Conservation (phyloP, 106 monocot species). For the Hemerocallis citrina region DNA sequence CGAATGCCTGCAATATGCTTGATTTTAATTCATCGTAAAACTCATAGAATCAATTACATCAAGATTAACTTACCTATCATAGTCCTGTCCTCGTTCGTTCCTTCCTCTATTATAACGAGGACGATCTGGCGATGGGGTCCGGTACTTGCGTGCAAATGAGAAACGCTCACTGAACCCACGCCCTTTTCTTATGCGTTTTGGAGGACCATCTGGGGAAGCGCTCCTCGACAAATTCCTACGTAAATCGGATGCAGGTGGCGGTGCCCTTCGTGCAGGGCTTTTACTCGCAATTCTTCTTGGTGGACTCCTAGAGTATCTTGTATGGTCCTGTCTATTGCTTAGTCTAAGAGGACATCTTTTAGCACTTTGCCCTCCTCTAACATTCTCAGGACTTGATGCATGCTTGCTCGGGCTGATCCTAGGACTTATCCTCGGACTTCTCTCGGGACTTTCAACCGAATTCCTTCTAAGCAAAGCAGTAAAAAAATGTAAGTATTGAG, state of each 20-base stretch:
- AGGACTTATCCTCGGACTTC: slow-evolving; percentile 9
- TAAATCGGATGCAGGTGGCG: slow-evolving; percentile 13
- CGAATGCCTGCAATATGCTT: slow-evolving; percentile 9
- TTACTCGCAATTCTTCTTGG: no score
- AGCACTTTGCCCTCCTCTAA: neutral
- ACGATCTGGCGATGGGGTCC: slow-evolving; percentile 42
- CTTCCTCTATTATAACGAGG: slow-evolving; percentile 26
- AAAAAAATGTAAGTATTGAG: neutral
- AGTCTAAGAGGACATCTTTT: slow-evolving; percentile 11
- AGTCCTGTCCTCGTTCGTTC: slow-evolving; percentile 20
- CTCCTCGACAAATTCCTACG: slow-evolving; percentile 11
- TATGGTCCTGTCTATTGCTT: slow-evolving; percentile 5
- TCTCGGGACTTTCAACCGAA: neutral
- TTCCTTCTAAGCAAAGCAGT: slow-evolving; percentile 7
- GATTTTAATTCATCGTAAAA: slow-evolving; percentile 7
- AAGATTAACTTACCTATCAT: slow-evolving; percentile 18
- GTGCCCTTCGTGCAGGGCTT: slow-evolving; percentile 6
- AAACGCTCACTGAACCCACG: slow-evolving; percentile 40
- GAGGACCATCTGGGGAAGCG: slow-evolving; percentile 13
- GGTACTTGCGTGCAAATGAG: slow-evolving; percentile 31
- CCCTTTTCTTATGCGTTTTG: slow-evolving; percentile 41
- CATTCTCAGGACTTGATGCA: slow-evolving; percentile 5
- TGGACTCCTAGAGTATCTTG: slow-evolving; percentile 9
- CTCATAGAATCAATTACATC: neutral
- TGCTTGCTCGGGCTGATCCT: slow-evolving; percentile 9